Evolutionary conservation across 2,329 filamentous ascomycete genomes (phyloP), one percentile per base, ranked within the genome.

Genomic region (Talaromyces islandicus): DNA sequence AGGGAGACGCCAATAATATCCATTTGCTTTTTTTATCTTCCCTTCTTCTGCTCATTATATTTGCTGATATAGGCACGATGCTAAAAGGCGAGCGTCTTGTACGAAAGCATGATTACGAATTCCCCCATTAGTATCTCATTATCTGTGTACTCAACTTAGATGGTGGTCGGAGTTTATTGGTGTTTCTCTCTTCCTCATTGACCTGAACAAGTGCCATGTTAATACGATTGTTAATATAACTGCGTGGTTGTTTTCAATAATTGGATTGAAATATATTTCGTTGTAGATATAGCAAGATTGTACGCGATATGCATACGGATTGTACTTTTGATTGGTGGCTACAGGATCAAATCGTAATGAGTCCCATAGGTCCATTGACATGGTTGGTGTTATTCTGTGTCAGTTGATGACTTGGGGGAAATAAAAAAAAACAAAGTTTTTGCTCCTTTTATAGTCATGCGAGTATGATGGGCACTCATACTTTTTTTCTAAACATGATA

Each of bases 1-100:
- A 64, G 73, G 70, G 38, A 72, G 75, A 63, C 59, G 59, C n/a
- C 56, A 58, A 46, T 61, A 58, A 35, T 19, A 12, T 17, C 17
- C 14, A 24, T 12, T 46, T 12, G 10, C n/a, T 29, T 27, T 56
- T 27, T 25, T 54, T 32, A 10, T 24, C 24, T 56, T 25, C 14
- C 19, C 12, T 32, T 46, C 19, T 24, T 21, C 12, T 29, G 14
- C 17, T 52, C 11, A 52, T 12, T 46, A 46, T 17, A 24, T 46
- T 46, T 46, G 43, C 43, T 46, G 14, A 52, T 29, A 52, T 52
- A 52, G 48, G 25, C 48, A 29, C 24, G 48, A 52, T 52, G 48
- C 48, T 29, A 9, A 21, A 46, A 25, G 24, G 48, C 27, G 12
- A 29, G 48, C 24, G 24, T 52, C 27, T 52, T 21, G 12, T 30